phyloP scores from a whole-genome alignment of 192 early-diverging fungal genomes.

The Dissophora ornata region DNA sequence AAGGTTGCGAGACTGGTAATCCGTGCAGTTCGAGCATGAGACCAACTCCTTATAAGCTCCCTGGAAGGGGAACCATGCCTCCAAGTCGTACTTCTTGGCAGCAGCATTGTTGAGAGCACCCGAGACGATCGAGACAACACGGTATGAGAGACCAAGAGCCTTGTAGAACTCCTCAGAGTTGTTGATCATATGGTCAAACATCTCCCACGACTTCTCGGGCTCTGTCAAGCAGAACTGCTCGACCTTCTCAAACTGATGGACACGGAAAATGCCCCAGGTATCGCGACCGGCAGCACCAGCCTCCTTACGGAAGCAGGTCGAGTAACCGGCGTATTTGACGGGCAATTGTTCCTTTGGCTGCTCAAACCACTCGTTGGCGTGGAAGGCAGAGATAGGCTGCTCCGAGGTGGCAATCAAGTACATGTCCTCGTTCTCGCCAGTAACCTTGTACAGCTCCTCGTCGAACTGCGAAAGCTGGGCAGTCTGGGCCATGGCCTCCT shows the following conservation, averaged over 20 bases:
- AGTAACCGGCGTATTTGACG: slow-evolving; percentile 93
- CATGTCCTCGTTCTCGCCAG: slow-evolving; percentile 88
- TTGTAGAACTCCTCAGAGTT: slow-evolving; percentile 96
- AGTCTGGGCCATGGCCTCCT: slow-evolving; percentile 97
- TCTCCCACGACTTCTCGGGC: slow-evolving; percentile 98
- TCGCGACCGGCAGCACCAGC: slow-evolving; percentile 97
- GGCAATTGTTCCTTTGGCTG: slow-evolving; percentile 93
- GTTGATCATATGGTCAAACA: slow-evolving; percentile 96
- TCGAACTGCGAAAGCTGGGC: slow-evolving; percentile 98
- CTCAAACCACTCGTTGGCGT: slow-evolving; percentile 95
- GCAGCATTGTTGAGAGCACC: slow-evolving; percentile 99
- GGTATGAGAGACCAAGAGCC: slow-evolving; percentile 93
- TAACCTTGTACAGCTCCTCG: slow-evolving; percentile 96
- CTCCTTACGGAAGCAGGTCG: slow-evolving; percentile 99
- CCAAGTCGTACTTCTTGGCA: slow-evolving; percentile 99
- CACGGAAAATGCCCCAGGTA: slow-evolving; percentile 99
- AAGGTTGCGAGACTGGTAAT: slow-evolving; percentile 94
- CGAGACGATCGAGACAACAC: slow-evolving; percentile 95
- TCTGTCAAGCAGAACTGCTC: slow-evolving; percentile 98
- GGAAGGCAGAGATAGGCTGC: slow-evolving; percentile 98
- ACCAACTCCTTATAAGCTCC: slow-evolving; percentile 98
- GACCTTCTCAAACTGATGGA: slow-evolving; percentile 99
- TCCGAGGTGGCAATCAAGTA: slow-evolving; percentile 99
- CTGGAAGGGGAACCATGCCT: slow-evolving; percentile 99
- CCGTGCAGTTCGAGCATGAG: slow-evolving; percentile 99